phyloP scores from a whole-genome alignment of 805 yeast species.

The Ogataea paraovalis region DNA sequence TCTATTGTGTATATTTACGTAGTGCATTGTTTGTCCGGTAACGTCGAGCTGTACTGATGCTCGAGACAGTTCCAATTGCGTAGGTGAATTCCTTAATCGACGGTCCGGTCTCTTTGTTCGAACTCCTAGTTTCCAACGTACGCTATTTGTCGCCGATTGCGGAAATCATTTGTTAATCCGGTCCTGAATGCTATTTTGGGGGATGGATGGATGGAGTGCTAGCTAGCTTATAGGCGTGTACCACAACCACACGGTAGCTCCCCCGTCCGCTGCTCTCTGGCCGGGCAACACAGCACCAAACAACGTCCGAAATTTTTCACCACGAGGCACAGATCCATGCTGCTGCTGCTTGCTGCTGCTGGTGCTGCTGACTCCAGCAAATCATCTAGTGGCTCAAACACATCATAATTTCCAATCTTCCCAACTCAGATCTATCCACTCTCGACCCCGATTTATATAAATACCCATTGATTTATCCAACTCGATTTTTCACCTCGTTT shows the following conservation, averaged over 20 bases:
- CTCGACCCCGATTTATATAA: background rate
- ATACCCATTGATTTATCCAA: background rate
- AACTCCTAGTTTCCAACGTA: too few relatives aligned
- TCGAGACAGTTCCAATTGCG: background rate
- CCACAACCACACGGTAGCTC: too few relatives aligned
- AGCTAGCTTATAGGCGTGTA: too few relatives aligned
- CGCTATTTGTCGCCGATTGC: constrained; percentile 1
- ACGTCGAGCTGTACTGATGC: background rate
- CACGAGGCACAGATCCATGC: background rate
- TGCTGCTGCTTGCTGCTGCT: background rate
- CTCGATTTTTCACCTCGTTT: background rate
- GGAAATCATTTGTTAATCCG: background rate
- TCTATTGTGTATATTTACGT: background rate
- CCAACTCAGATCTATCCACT: background rate
- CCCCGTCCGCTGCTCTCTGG: background rate
- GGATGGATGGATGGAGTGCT: too few relatives aligned
- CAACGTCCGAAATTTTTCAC: background rate
- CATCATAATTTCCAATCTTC: background rate
- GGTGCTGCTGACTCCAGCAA: background rate
- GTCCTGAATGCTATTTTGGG: background rate
- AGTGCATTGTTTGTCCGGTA: background rate
- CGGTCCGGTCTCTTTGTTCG: too few relatives aligned
- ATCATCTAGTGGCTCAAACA: background rate
- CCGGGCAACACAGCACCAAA: background rate
- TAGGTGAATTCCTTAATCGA: background rate